Evolutionary conservation across 208 protist genomes (phyloP).

Genomic region (Crithidia fasciculata): DNA sequence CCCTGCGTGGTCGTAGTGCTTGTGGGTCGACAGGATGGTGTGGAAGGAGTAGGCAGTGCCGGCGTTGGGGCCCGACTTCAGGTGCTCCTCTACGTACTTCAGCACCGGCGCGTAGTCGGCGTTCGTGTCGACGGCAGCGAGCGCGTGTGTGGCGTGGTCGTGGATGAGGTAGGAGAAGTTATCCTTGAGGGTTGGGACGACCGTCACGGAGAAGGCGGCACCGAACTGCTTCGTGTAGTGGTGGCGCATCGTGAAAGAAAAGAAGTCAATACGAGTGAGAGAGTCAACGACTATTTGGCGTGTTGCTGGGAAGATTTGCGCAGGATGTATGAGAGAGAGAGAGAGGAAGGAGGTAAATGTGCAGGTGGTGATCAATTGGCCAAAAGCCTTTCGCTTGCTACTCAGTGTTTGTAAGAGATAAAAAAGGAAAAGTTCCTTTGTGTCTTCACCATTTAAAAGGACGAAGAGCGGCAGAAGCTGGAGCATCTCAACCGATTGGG

Average conservation of each 20-base stretch:
- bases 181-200: conserved; percentile 86
- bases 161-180: conserved; percentile 94
- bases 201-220: conserved; percentile 70
- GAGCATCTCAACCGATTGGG: too few species aligned
- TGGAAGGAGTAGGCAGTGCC: conserved; percentile 17
- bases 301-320: too few species aligned
- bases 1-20: conserved; percentile 93
- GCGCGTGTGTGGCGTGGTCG: conserved; percentile 58
- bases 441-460: too few species aligned
- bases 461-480: too few species aligned
- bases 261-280: neutral
- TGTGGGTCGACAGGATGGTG: conserved; percentile 93
- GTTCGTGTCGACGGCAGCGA: conserved; percentile 90
- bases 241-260: conserved; percentile 33
- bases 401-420: neutral
- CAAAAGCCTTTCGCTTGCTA: too few species aligned
- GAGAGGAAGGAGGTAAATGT: too few species aligned
- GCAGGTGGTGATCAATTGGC: too few species aligned
- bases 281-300: too few species aligned
- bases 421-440: neutral
- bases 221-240: conserved; percentile 60
- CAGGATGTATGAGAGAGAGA: too few species aligned
- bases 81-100: conserved; percentile 40
- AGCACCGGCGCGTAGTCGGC: conserved; percentile 72
- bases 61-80: conserved; percentile 8